These are phyloP conservation scores for Phycomyces blakesleeanus DNA, from an alignment of 192 early-diverging fungal species.

Conservation along the genomic window DNA sequence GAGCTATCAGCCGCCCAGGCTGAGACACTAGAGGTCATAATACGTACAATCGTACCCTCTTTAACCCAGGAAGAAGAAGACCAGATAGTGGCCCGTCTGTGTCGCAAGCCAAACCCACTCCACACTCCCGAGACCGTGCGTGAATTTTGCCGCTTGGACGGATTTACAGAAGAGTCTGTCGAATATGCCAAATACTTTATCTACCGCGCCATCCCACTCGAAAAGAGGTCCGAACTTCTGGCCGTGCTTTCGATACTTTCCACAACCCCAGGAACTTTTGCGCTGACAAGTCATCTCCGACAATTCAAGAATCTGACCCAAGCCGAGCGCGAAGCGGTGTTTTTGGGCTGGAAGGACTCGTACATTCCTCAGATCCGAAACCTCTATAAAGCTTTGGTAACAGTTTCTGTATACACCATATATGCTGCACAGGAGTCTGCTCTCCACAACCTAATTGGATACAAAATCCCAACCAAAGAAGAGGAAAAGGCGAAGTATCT, in stretches of 20 bases:
- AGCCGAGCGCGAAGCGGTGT: slow-evolving; percentile 25
- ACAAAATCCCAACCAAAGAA: slow-evolving; percentile 40
- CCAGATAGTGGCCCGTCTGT: slow-evolving; percentile 8
- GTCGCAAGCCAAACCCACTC: slow-evolving; percentile 11
- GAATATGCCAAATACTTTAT: background rate
- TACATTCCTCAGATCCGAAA: slow-evolving; percentile 21
- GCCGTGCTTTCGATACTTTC: slow-evolving; percentile 26
- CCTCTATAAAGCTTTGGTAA: slow-evolving; percentile 29
- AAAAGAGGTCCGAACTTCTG: slow-evolving; percentile 20
- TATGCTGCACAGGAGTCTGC: slow-evolving; percentile 21
- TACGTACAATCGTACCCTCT: slow-evolving; percentile 44
- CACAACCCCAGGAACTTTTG: slow-evolving; percentile 27
- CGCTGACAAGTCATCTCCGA: slow-evolving; percentile 25
- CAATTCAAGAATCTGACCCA: slow-evolving; percentile 30
- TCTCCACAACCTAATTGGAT: slow-evolving; percentile 44
- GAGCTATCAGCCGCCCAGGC: slow-evolving; percentile 19
- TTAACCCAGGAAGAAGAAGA: slow-evolving; percentile 36
- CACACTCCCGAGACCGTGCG: slow-evolving; percentile 21
- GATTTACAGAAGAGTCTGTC: background rate
- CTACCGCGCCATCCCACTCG: background rate
- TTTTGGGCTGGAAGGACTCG: slow-evolving; percentile 29
- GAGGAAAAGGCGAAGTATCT: slow-evolving; percentile 11
- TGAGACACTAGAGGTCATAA: slow-evolving; percentile 39
- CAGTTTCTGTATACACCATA: slow-evolving; percentile 12
- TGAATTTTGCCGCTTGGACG: background rate